Percentiles rank a stretch among this genome's conserved stretches.
Evolutionary conservation across 164 flowering plant genomes (phyloP).

Genomic region (Tetrastigma voinierianum): DNA sequence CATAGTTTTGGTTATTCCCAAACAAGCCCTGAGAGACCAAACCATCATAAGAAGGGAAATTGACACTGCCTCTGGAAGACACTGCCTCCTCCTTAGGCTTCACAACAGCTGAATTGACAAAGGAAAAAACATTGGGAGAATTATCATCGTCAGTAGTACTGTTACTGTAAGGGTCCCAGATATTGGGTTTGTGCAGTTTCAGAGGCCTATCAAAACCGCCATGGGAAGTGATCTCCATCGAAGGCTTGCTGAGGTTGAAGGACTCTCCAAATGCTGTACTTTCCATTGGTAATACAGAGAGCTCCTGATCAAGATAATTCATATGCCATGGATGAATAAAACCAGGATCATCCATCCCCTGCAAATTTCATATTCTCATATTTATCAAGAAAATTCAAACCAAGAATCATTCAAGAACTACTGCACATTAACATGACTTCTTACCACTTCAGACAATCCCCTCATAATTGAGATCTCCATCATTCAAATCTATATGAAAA

Average conservation of each 20-base stretch:
- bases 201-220: slow-evolving; percentile 30
- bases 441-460: slow-evolving; percentile 45
- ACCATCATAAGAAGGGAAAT: slow-evolving; percentile 25
- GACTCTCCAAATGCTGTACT: slow-evolving; percentile 45
- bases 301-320: slow-evolving; percentile 43
- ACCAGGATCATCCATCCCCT: slow-evolving; percentile 57
- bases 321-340: slow-evolving; percentile 43
- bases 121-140: slow-evolving; percentile 31
- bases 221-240: slow-evolving; percentile 16
- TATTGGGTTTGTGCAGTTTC: slow-evolving; percentile 47
- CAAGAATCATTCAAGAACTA: no score
- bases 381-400: background rate
- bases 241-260: slow-evolving; percentile 16
- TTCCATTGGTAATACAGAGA: slow-evolving; percentile 33
- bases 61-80: slow-evolving; percentile 15
- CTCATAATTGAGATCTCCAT: slow-evolving; percentile 45
- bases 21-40: slow-evolving; percentile 30
- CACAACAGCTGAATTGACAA: slow-evolving; percentile 23
- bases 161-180: slow-evolving; percentile 42
- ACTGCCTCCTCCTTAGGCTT: slow-evolving; percentile 51
- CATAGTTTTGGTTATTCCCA: slow-evolving; percentile 32
- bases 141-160: slow-evolving; percentile 12
- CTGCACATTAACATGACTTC: background rate
- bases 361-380: background rate
- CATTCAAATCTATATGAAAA: background rate